These are phyloP conservation scores for Rhizophagus sp. DNA, from an alignment of 192 early-diverging fungal species.

Conservation along the genomic window DNA sequence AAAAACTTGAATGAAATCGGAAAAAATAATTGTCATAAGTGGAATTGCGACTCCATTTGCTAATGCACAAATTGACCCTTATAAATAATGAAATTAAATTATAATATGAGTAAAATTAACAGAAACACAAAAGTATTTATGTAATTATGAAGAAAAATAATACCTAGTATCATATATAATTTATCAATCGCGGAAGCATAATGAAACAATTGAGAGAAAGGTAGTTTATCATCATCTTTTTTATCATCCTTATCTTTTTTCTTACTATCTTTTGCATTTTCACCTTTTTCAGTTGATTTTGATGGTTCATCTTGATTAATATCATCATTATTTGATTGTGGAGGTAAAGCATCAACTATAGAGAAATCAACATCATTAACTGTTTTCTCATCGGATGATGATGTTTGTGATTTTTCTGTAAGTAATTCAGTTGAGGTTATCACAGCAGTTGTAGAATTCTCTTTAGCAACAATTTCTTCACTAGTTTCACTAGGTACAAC, in stretches of 20 bases:
- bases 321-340: background rate
- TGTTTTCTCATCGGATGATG: background rate
- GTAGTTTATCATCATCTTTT: constrained; percentile 41
- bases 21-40: constrained; percentile 52
- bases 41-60: constrained; percentile 46
- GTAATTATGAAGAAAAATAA: background rate
- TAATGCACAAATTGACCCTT: constrained; percentile 33
- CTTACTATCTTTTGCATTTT: constrained; percentile 23
- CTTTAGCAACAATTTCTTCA: too few relatives aligned
- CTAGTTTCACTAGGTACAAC: too few relatives aligned
- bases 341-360: constrained; percentile 5
- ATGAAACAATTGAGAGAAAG: constrained; percentile 64
- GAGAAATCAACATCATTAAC: constrained; percentile 4
- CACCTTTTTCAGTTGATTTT: background rate
- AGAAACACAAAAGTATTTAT: background rate
- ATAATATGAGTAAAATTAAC: constrained; percentile 22
- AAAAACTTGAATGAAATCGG: constrained; percentile 48
- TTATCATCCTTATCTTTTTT: constrained; percentile 22
- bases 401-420: background rate
- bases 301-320: background rate
- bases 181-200: constrained; percentile 65
- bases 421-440: background rate
- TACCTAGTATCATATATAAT: constrained; percentile 51
- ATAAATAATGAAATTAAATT: background rate
- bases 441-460: too few relatives aligned